Evolutionary conservation across 177 flowering plant genomes (phyloP).

Genomic region (Vitis hybrid): DNA sequence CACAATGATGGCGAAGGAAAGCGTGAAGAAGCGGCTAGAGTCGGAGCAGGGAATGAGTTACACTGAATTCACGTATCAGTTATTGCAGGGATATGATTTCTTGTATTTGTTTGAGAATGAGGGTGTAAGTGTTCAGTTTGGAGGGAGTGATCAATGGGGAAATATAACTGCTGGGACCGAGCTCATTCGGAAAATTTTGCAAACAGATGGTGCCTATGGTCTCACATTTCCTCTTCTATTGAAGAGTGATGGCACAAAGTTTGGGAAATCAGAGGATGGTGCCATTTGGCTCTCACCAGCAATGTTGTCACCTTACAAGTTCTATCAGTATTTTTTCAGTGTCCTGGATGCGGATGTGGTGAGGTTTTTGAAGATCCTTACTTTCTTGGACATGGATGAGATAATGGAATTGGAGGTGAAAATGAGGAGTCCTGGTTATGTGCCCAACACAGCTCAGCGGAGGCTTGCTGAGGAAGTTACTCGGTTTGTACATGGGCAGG

Average conservation of each 20-base stretch:
- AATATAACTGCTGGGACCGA: slow-evolving; percentile 84
- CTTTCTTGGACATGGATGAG: slow-evolving; percentile 60
- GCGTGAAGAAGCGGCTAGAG: slow-evolving; percentile 67
- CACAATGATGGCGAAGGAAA: slow-evolving; percentile 70
- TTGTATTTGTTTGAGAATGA: slow-evolving; percentile 47
- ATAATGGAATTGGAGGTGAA: slow-evolving; percentile 43
- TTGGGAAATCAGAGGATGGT: slow-evolving; percentile 80
- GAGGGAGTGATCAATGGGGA: slow-evolving; percentile 87
- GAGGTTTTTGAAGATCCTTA: slow-evolving; percentile 61
- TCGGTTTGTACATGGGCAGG: slow-evolving; percentile 69
- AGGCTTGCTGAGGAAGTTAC: slow-evolving; percentile 78
- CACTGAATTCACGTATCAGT: slow-evolving; percentile 75
- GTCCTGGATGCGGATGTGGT: slow-evolving; percentile 69
- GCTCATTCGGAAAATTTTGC: slow-evolving; percentile 52
- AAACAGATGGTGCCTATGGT: slow-evolving; percentile 56
- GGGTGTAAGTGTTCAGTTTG: slow-evolving; percentile 68
- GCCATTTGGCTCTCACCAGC: slow-evolving; percentile 73
- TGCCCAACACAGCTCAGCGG: slow-evolving; percentile 60
- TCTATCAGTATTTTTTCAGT: slow-evolving; percentile 72
- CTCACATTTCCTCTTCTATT: slow-evolving; percentile 72
- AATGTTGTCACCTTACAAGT: slow-evolving; percentile 65
- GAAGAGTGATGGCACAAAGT: slow-evolving; percentile 77
- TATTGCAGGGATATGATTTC: slow-evolving; percentile 74
- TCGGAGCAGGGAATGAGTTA: slow-evolving; percentile 79
- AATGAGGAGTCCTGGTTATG: slow-evolving; percentile 52